phyloP scores from a whole-genome alignment of 805 yeast species.

The Kregervanrija delftensis region DNA sequence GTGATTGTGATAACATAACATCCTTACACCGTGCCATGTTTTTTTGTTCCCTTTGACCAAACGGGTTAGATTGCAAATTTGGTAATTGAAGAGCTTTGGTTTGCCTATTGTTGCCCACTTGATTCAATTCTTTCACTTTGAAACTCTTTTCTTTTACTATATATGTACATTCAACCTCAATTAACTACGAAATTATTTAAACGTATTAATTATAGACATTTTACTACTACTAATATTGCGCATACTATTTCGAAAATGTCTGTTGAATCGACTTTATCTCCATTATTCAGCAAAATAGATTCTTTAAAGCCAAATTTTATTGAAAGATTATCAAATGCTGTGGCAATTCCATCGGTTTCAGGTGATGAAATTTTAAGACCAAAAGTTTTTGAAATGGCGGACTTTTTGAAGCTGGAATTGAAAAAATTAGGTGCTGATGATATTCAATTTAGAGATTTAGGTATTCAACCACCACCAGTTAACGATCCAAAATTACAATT shows the following conservation, averaged over 20 bases:
- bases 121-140: too few relatives aligned
- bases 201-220: too few relatives aligned
- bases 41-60: too few relatives aligned
- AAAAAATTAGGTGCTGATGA: slow-evolving; percentile 71
- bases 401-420: slow-evolving; percentile 68
- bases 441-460: slow-evolving; percentile 75
- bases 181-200: neutral
- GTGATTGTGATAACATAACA: too few relatives aligned
- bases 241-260: neutral
- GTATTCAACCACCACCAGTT: slow-evolving; percentile 91
- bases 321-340: slow-evolving; percentile 70
- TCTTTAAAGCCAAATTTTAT: slow-evolving; percentile 71
- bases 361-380: slow-evolving; percentile 86
- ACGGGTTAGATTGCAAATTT: too few relatives aligned
- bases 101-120: too few relatives aligned
- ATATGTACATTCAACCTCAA: neutral
- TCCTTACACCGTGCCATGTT: too few relatives aligned
- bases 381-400: slow-evolving; percentile 82
- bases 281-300: slow-evolving; percentile 55
- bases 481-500: slow-evolving; percentile 55
- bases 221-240: too few relatives aligned
- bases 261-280: slow-evolving; percentile 23
- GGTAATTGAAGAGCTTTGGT: too few relatives aligned
- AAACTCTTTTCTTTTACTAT: neutral
- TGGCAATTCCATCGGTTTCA: slow-evolving; percentile 91